Evolutionary conservation across 768 basidiomycete genomes (phyloP).

Genomic region (Mycena polygramma): DNA sequence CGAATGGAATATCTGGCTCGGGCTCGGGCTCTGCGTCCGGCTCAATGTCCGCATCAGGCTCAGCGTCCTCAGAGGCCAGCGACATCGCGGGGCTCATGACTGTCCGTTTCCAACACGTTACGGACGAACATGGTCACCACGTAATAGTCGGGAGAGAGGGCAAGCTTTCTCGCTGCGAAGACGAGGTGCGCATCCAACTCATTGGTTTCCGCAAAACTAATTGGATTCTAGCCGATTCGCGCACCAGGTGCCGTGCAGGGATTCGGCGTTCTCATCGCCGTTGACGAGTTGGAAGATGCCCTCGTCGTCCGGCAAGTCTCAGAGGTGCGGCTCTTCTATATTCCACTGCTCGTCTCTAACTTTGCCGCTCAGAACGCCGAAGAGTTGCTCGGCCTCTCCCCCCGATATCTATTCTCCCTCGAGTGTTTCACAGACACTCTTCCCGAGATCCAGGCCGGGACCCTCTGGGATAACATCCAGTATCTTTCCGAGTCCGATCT

Average conservation of each 20-base stretch:
- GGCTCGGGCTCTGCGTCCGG: slow-evolving; percentile 33
- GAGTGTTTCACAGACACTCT: slow-evolving; percentile 81
- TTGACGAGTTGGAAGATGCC: slow-evolving; percentile 70
- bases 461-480: slow-evolving; percentile 81
- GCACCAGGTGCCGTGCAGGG: slow-evolving; percentile 87
- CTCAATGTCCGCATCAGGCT: slow-evolving; percentile 34
- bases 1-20: slow-evolving; percentile 35
- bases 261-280: slow-evolving; percentile 83
- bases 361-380: slow-evolving; percentile 69
- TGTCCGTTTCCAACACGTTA: slow-evolving; percentile 73
- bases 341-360: background rate
- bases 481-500: slow-evolving; percentile 68
- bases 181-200: slow-evolving; percentile 64
- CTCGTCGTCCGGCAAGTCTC: slow-evolving; percentile 83
- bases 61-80: slow-evolving; percentile 39
- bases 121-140: slow-evolving; percentile 77
- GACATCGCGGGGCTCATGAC: slow-evolving; percentile 59
- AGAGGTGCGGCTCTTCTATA: slow-evolving; percentile 63
- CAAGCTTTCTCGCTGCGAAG: slow-evolving; percentile 74
- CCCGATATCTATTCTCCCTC: slow-evolving; percentile 76
- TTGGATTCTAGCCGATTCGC: slow-evolving; percentile 71
- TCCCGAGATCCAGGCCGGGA: slow-evolving; percentile 71
- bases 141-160: slow-evolving; percentile 80
- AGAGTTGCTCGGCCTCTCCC: slow-evolving; percentile 80
- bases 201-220: slow-evolving; percentile 19